These are phyloP conservation scores for Avena atlantica DNA, from an alignment of 176 grass and related monocot genomes.

Conservation along the genomic window DNA sequence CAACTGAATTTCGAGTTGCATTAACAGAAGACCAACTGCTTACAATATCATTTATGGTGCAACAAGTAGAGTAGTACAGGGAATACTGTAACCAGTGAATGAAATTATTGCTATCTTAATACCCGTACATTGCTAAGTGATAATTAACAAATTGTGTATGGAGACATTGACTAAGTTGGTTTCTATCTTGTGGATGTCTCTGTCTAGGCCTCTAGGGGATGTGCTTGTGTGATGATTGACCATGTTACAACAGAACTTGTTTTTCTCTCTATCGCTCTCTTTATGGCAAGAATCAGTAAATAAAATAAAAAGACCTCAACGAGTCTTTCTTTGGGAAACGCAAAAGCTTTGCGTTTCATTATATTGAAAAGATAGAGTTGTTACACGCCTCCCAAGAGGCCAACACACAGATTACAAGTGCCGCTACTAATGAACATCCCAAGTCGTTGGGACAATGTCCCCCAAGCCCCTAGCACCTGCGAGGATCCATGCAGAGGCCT, in stretches of 20 bases:
- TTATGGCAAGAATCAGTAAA: no score
- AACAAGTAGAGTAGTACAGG: background rate
- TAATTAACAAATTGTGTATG: background rate
- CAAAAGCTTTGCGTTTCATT: no score
- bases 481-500: no score
- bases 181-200: background rate
- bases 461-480: no score
- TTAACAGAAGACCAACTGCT: constrained; percentile 24
- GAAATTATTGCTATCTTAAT: constrained; percentile 2
- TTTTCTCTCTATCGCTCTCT: background rate
- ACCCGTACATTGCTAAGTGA: background rate
- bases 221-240: background rate
- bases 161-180: background rate
- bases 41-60: background rate
- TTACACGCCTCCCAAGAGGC: no score
- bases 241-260: background rate
- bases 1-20: constrained; percentile 12
- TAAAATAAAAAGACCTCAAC: no score
- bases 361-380: no score
- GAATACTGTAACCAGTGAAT: constrained; percentile 22
- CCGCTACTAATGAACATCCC: no score
- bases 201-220: background rate
- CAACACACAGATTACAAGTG: no score
- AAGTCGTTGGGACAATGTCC: no score
- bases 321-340: no score